Base-by-base conservation (phyloP, 257 asterid species). In the Mitragyna speciosa region DNA sequence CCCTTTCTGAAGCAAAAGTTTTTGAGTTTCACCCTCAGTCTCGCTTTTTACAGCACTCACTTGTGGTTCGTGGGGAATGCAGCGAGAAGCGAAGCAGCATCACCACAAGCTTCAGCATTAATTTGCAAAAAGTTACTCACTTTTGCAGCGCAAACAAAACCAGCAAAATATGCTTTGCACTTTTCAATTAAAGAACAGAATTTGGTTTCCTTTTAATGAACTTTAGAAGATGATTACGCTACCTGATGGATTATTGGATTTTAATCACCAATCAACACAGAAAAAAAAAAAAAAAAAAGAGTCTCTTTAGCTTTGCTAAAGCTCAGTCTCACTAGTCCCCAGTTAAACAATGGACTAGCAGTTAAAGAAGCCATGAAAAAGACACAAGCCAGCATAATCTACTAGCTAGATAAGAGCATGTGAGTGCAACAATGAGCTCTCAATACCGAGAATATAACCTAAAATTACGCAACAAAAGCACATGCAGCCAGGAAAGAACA, bases 401-500 rank as follows among this genome's bases (percentile, higher is more conserved):
- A 28, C 36, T 31, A 68, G 15, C n/a, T 31, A 43, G 75, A 12
- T 45, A 30, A 71, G 48, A n/a, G 39, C 30, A 17, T 5, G 22
- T 10, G 43, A 5, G 5, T 30, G 70, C 36, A 63, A 30, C 43
- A 64, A 64, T 14, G 41, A 28, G 70, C 64, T 58, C 64, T 58
- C 28, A 58, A 58, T 4, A 33, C 52, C 52, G 10, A 31, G 45
- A 52, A 73, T 19, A 20, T 17, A 68, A 36, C 49, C 69, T 54
- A 69, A 36, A 26, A 31, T 19, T 11, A 67, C 19, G 80, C 59
- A 76, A 26, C 70, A 70, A 17, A 70, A 70, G 68, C 84, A 76
- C 77, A 59, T 76, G 78, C 17, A 70, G 26, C 45, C 59, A 79
- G 69, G 72, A 70, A 65, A 47, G 58, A 76, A 74, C 70, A 65